Conservation (phyloP, 371 early-diverging fungal genomes). For the Rhizopus sp. region DNA sequence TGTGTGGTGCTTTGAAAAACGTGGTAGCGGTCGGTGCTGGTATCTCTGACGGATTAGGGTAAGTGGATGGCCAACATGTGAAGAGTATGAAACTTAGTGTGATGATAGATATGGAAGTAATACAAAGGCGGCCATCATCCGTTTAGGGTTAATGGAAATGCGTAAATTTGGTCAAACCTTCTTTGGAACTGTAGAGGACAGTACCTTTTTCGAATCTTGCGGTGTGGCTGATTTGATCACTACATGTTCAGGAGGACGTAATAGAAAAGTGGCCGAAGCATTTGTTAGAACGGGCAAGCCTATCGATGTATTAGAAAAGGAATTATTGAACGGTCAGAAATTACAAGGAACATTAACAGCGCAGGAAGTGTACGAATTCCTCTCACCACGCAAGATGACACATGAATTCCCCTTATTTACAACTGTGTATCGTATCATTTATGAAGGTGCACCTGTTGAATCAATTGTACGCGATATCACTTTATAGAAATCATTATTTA, state of each 20-base stretch:
- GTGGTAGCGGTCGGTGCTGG: constrained; percentile 98
- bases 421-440: constrained; percentile 88
- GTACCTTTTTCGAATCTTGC: constrained; percentile 97
- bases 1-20: constrained; percentile 99
- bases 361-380: constrained; percentile 84
- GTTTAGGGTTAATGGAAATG: constrained; percentile 97
- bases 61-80: constrained; percentile 13
- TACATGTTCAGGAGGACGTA: constrained; percentile 96
- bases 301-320: constrained; percentile 87
- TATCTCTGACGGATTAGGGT: constrained; percentile 81
- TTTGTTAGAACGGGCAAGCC: constrained; percentile 87
- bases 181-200: constrained; percentile 76
- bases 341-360: constrained; percentile 97
- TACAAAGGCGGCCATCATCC: constrained; percentile 97
- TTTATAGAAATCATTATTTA: not conserved
- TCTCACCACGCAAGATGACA: constrained; percentile 62
- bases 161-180: constrained; percentile 87
- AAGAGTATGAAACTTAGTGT: constrained; percentile 30
- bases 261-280: constrained; percentile 93
- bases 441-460: constrained; percentile 58
- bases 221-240: constrained; percentile 96
- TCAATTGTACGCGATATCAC: constrained; percentile 32
- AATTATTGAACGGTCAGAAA: constrained; percentile 96
- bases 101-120: constrained; percentile 82
- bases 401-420: constrained; percentile 88